A percentile compares a stretch with the other conserved stretches of the same genome.
Evolutionary conservation across 306 rosid species (phyloP).

Genomic region (Leucaena leucocephala): DNA sequence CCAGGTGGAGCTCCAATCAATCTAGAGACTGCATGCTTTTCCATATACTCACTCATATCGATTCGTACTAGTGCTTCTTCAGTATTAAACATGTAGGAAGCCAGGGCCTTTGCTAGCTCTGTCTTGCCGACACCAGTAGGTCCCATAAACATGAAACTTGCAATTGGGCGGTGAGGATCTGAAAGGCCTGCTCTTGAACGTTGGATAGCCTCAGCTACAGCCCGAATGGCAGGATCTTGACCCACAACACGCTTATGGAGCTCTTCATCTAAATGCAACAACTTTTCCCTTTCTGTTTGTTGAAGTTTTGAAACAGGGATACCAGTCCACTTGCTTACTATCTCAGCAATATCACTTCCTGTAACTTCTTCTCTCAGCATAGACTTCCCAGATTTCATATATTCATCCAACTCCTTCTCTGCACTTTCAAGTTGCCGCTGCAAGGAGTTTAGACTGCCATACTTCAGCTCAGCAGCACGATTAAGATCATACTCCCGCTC

Average conservation of each 20-base stretch:
- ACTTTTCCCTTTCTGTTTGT: constrained; percentile 88
- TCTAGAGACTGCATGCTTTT: constrained; percentile 91
- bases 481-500: constrained; percentile 97
- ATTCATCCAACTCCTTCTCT: constrained; percentile 84
- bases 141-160: constrained; percentile 99
- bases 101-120: constrained; percentile 95
- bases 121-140: constrained; percentile 99
- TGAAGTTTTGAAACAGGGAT: constrained; percentile 96
- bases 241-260: constrained; percentile 96
- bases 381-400: constrained; percentile 90
- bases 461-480: constrained; percentile 94
- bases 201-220: constrained; percentile 93
- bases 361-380: constrained; percentile 98
- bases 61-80: constrained; percentile 97
- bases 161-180: constrained; percentile 94
- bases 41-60: constrained; percentile 99
- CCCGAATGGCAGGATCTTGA: constrained; percentile 94
- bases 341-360: constrained; percentile 86
- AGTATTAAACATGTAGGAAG: constrained; percentile 89
- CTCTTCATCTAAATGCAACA: constrained; percentile 88
- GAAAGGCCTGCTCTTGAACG: constrained; percentile 98
- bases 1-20: constrained; percentile 99
- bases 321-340: constrained; percentile 99
- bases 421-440: constrained; percentile 83
- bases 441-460: constrained; percentile 90